Percentiles rank a stretch among this genome's conserved stretches.
phyloP scores from a whole-genome alignment of 2,329 filamentous ascomycete species.

The Colletotrichum tamarilloi region DNA sequence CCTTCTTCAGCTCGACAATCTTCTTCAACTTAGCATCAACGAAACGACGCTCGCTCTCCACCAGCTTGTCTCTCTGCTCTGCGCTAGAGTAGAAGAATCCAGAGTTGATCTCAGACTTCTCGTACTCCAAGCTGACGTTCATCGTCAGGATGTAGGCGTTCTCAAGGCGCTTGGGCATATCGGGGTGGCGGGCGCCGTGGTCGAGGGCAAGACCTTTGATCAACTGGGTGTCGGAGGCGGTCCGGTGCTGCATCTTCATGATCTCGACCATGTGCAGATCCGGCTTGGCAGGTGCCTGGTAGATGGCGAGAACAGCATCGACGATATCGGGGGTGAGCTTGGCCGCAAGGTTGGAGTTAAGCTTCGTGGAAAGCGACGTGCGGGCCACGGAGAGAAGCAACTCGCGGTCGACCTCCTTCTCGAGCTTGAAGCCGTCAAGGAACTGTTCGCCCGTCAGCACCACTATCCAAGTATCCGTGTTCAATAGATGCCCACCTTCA shows the following conservation, averaged over 20 bases:
- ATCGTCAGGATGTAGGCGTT: slow-evolving; percentile 95
- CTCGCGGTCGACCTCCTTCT: slow-evolving; percentile 90
- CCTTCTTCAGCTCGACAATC: slow-evolving; percentile 98
- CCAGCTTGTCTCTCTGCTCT: slow-evolving; percentile 96
- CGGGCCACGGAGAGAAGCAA: slow-evolving; percentile 92
- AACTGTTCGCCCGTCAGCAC: slow-evolving; percentile 67
- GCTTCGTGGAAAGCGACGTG: slow-evolving; percentile 94
- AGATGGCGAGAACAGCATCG: slow-evolving; percentile 94
- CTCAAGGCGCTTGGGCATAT: slow-evolving; percentile 97
- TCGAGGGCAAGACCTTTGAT: slow-evolving; percentile 94
- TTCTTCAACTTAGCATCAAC: slow-evolving; percentile 97
- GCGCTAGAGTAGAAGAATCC: slow-evolving; percentile 98
- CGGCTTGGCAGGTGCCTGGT: slow-evolving; percentile 88
- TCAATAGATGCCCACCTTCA: slow-evolving; percentile 71
- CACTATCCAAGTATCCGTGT: too few species aligned
- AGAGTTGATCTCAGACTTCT: slow-evolving; percentile 99
- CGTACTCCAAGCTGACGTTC: slow-evolving; percentile 97
- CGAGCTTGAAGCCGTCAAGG: slow-evolving; percentile 92
- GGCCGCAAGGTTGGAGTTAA: slow-evolving; percentile 88
- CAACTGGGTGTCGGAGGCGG: slow-evolving; percentile 93
- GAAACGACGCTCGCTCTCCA: slow-evolving; percentile 95
- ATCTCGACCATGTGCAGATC: slow-evolving; percentile 99
- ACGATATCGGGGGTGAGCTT: slow-evolving; percentile 96
- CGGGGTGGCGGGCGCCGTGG: slow-evolving; percentile 94
- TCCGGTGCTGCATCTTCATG: slow-evolving; percentile 99